Conservation (phyloP, 331 rosid genomes). For the Erythrophleum ivorense region DNA sequence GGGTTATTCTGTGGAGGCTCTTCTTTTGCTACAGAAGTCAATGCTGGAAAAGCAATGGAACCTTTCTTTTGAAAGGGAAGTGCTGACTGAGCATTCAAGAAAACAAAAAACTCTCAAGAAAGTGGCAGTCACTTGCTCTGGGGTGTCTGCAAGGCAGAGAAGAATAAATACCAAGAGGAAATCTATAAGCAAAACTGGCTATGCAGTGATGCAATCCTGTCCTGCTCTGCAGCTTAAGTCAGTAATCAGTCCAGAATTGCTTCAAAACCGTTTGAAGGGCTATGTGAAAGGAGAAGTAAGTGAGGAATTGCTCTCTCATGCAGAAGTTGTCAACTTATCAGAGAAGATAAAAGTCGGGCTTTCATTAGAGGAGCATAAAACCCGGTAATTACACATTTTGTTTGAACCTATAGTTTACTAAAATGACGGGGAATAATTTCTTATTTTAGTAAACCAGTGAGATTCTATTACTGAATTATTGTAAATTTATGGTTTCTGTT, state of each 20-base stretch:
- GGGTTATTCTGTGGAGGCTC: constrained; percentile 76
- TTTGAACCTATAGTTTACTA: not conserved
- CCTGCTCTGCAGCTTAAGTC: constrained; percentile 52
- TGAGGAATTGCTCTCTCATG: constrained; percentile 81
- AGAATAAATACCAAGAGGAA: constrained; percentile 70
- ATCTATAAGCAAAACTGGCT: constrained; percentile 36
- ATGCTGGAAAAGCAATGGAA: constrained; percentile 98
- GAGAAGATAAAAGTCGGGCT: constrained; percentile 82
- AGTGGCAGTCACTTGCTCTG: constrained; percentile 79
- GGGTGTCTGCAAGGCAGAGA: constrained; percentile 95
- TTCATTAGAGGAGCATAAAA: constrained; percentile 73
- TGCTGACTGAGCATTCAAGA: constrained; percentile 39
- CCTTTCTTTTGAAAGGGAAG: constrained; percentile 73
- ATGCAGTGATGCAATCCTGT: constrained; percentile 46
- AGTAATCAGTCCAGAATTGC: constrained; percentile 57
- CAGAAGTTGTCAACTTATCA: constrained; percentile 82
- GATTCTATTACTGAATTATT: constrained; percentile 15
- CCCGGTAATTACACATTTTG: constrained; percentile 58
- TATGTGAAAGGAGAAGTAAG: constrained; percentile 76
- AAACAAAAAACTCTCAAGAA: constrained; percentile 44
- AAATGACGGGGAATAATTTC: not conserved
- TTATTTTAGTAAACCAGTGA: not conserved
- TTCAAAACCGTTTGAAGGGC: constrained; percentile 68
- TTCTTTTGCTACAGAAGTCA: constrained; percentile 91
- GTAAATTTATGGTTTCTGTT: not conserved